Evolutionary conservation across 345 rosid genomes (phyloP), one percentile per base, ranked within the genome.

Genomic region (Laguncularia racemosa): DNA sequence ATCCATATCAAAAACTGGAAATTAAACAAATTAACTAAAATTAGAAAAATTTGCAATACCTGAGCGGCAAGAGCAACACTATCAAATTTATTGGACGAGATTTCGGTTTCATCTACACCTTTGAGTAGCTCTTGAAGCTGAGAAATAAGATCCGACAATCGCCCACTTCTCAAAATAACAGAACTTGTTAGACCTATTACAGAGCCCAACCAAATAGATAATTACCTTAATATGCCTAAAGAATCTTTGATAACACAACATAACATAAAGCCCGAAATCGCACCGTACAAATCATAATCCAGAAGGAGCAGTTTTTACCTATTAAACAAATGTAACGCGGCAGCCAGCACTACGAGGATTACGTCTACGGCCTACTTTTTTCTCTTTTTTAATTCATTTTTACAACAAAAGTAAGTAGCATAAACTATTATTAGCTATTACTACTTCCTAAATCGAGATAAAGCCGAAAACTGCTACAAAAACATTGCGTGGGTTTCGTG

Each of bases 91-190:
- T 73, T 78, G 43, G 86, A 70, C 9, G 76, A 67, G 62, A 78
- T 68, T 61, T 80, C 79, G 45, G 71, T 77, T 55, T 80, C 84
- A 73, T 82, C 76, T 11, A 82, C 90, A 1, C 91, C 91, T 59
- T 80, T 73, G 38, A 92, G 89, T 63, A 92, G 69, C 21, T 92
- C 86, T 51, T 85, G 86, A 71, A 88, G 93, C 87, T 88, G 93
- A 9, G 74, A 72, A 60, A 88, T 76, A 20, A 92, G 65, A 56
- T 92, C 98, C 51, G 96, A 81, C 58, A 92, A 67, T 54, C 74
- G 73, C 63, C 89, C 95, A 62, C 84, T 84, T 73, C 78, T 79
- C 65, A 90, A 61, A 48, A 90, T 63, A 52, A 90, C 74, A 2
- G 95, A 84, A 61, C 95, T 80, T 52, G 90, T 82, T 52, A 84